Percentiles rank a stretch among this genome's conserved stretches.
phyloP scores from a whole-genome alignment of 2,329 filamentous ascomycete species.

The Sarocladium oryzae region DNA sequence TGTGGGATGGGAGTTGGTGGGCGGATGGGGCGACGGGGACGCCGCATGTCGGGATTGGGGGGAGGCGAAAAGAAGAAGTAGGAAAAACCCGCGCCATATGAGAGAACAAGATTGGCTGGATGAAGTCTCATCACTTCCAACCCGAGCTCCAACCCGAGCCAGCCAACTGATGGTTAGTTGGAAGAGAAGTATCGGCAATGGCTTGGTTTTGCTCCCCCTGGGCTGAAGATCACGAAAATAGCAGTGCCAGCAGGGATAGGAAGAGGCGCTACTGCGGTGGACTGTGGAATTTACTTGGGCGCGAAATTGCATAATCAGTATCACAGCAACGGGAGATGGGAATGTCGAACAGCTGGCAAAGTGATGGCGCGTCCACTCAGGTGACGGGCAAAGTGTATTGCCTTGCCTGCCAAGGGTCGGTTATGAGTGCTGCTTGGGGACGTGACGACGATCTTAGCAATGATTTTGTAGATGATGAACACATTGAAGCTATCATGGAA shows the following conservation, averaged over 20 bases:
- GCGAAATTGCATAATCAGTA: conserved; percentile 9
- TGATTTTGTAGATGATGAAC: background rate
- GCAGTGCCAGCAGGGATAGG: conserved; percentile 2
- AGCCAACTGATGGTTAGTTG: background rate
- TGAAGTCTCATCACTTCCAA: no score
- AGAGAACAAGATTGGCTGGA: background rate
- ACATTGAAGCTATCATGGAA: conserved; percentile 1
- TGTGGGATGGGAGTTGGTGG: background rate
- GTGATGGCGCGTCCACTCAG: background rate
- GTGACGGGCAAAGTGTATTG: background rate
- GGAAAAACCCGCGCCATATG: background rate
- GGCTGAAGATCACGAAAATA: conserved; percentile 2
- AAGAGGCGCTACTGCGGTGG: background rate
- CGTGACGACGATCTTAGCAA: background rate
- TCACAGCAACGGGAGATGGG: conserved; percentile 9
- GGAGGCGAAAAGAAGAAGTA: background rate
- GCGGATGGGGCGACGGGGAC: background rate
- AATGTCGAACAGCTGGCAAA: background rate
- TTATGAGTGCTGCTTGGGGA: background rate
- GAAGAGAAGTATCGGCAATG: background rate
- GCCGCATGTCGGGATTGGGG: conserved; percentile 4
- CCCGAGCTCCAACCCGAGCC: no score
- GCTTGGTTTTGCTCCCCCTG: background rate
- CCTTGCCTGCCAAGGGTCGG: background rate
- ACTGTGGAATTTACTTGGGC: background rate